A percentile compares a stretch with the other conserved stretches of the same genome.
phyloP scores from a whole-genome alignment of 148 eudicot genomes.

The Pharnaceum exiguum region DNA sequence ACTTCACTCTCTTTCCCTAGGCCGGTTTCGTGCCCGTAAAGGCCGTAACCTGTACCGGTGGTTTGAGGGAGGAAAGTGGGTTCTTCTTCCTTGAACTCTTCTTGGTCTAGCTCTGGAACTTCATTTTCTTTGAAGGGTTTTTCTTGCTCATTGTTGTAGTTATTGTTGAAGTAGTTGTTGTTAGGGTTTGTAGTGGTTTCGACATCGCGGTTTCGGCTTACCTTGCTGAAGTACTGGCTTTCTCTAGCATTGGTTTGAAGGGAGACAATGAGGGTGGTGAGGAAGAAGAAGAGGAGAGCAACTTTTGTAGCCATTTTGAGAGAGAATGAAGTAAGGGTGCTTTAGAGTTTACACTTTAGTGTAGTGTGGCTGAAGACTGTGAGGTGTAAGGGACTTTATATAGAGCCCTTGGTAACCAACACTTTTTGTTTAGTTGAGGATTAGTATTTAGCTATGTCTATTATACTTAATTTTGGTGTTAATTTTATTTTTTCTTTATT shows the following conservation, averaged over 20 bases:
- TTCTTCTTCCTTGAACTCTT: constrained; percentile 26
- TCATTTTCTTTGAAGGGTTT: constrained; percentile 14
- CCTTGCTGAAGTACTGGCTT: constrained; percentile 69
- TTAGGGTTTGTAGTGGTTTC: constrained; percentile 5
- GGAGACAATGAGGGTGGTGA: constrained; percentile 33
- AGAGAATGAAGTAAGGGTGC: not conserved
- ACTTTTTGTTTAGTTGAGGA: too few species aligned
- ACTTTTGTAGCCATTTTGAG: constrained; percentile 23
- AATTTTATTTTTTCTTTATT: not conserved
- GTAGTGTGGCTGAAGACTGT: too few species aligned
- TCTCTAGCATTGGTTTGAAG: constrained; percentile 57
- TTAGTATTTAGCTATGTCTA: too few species aligned
- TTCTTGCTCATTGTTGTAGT: not conserved
- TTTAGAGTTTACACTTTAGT: constrained; percentile 10
- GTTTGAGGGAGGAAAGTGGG: constrained; percentile 51
- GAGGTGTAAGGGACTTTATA: constrained; percentile 13
- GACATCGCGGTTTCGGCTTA: constrained; percentile 17
- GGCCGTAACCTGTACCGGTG: constrained; percentile 51
- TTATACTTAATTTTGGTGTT: not conserved
- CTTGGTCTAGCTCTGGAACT: constrained; percentile 6
- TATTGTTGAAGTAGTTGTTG: not conserved
- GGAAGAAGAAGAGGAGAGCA: constrained; percentile 32
- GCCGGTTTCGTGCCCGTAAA: constrained; percentile 59
- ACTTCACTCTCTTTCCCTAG: too few species aligned
- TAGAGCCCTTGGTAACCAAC: constrained; percentile 20